Percentiles rank a stretch among this genome's conserved stretches.
phyloP scores from a whole-genome alignment of 305 asterid species.

The Fraxinus sp. region DNA sequence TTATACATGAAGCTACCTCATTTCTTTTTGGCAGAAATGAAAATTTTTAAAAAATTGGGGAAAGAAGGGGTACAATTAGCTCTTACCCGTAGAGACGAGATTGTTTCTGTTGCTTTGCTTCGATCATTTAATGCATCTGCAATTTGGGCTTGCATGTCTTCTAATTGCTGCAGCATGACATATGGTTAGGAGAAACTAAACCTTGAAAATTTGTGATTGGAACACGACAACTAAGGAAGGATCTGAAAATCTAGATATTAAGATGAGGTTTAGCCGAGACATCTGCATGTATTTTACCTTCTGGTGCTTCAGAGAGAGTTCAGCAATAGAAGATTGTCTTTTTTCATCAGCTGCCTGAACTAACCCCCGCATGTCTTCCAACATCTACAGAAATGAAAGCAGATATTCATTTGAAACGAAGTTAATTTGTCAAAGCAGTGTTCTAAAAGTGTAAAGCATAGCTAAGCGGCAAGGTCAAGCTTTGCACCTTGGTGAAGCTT shows the following conservation, averaged over 20 bases:
- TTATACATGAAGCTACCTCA: not conserved
- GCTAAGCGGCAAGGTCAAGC: not conserved
- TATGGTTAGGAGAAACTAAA: slow-evolving; percentile 20
- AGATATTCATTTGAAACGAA: slow-evolving; percentile 14
- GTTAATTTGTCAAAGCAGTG: slow-evolving; percentile 6
- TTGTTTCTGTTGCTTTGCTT: slow-evolving; percentile 78
- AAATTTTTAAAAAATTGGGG: not conserved
- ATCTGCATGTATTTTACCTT: slow-evolving; percentile 49
- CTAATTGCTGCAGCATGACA: slow-evolving; percentile 63
- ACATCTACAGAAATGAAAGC: slow-evolving; percentile 51
- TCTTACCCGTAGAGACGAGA: slow-evolving; percentile 76
- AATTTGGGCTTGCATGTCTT: slow-evolving; percentile 79
- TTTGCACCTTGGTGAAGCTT: not conserved
- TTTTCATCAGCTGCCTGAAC: slow-evolving; percentile 87
- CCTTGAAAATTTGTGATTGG: slow-evolving; percentile 4
- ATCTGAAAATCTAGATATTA: slow-evolving; percentile 18
- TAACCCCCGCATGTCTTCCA: slow-evolving; percentile 62
- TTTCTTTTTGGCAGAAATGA: slow-evolving; percentile 6
- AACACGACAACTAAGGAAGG: slow-evolving; percentile 18
- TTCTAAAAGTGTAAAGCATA: not conserved
- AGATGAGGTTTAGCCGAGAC: slow-evolving; percentile 19
- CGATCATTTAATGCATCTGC: slow-evolving; percentile 78
- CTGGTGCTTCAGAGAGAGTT: slow-evolving; percentile 79
- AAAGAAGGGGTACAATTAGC: slow-evolving; percentile 23
- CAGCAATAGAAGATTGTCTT: slow-evolving; percentile 64